These are phyloP conservation scores for Coemansia guatemalensis DNA, from an alignment of 192 early-diverging fungal species.

Conservation along the genomic window DNA sequence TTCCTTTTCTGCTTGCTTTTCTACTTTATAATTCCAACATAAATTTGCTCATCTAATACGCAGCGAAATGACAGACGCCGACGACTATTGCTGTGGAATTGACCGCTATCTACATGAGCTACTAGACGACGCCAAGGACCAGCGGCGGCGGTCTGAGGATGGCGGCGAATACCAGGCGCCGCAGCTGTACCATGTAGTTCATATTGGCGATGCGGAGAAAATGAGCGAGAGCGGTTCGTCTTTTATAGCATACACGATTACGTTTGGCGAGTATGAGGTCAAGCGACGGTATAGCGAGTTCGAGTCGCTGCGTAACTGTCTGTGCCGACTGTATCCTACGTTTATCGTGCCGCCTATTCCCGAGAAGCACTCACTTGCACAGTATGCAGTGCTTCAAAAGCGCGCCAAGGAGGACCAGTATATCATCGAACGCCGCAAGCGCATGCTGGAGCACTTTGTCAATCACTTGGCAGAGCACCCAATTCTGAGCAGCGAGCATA, in stretches of 20 bases:
- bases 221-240: slow-evolving; percentile 45
- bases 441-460: slow-evolving; percentile 91
- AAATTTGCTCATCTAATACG: background rate
- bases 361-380: slow-evolving; percentile 91
- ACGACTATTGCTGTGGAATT: slow-evolving; percentile 51
- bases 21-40: no score
- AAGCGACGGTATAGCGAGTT: slow-evolving; percentile 95
- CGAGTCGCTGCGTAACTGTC: slow-evolving; percentile 79
- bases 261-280: slow-evolving; percentile 55
- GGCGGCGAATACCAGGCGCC: slow-evolving; percentile 41
- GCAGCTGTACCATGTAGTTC: slow-evolving; percentile 39
- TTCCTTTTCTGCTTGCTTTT: no score
- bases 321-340: slow-evolving; percentile 81
- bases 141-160: slow-evolving; percentile 25
- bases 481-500: slow-evolving; percentile 80
- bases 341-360: slow-evolving; percentile 94
- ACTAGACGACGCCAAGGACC: slow-evolving; percentile 43
- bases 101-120: slow-evolving; percentile 51
- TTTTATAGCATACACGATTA: slow-evolving; percentile 45
- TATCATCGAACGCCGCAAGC: slow-evolving; percentile 88
- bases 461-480: slow-evolving; percentile 90
- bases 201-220: slow-evolving; percentile 49
- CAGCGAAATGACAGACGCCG: slow-evolving; percentile 38
- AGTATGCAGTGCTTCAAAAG: slow-evolving; percentile 65
- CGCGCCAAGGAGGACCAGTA: slow-evolving; percentile 90